phyloP scores from a whole-genome alignment of 1,284 basidiomycete species.

The Entoloma clypeatum region DNA sequence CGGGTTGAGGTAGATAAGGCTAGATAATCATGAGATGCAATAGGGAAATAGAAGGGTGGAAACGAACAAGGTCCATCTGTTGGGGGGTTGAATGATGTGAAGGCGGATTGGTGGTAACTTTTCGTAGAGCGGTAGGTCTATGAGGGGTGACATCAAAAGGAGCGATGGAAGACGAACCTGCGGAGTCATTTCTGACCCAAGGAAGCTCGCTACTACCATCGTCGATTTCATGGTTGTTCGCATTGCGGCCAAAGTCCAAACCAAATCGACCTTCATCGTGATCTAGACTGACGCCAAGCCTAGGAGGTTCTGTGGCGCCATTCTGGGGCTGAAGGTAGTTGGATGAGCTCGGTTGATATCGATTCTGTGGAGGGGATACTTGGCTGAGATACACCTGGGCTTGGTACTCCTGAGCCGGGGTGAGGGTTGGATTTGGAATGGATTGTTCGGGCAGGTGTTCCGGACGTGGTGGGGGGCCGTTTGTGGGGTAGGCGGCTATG shows the following conservation, averaged over 20 bases:
- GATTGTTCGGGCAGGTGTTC: slow-evolving; percentile 58
- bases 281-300: slow-evolving; percentile 52
- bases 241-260: slow-evolving; percentile 49
- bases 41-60: slow-evolving; percentile 10
- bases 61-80: slow-evolving; percentile 16
- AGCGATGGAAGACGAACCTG: slow-evolving; percentile 24
- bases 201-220: slow-evolving; percentile 59
- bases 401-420: slow-evolving; percentile 77
- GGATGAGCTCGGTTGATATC: slow-evolving; percentile 25
- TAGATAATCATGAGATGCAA: slow-evolving; percentile 22
- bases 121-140: background rate
- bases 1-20: slow-evolving; percentile 37
- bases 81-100: slow-evolving; percentile 7
- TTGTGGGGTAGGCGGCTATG: slow-evolving; percentile 39
- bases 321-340: slow-evolving; percentile 24
- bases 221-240: slow-evolving; percentile 41
- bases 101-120: slow-evolving; percentile 13
- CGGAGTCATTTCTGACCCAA: slow-evolving; percentile 47
- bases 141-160: slow-evolving; percentile 8
- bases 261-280: slow-evolving; percentile 51
- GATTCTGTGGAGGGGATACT: slow-evolving; percentile 23
- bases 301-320: slow-evolving; percentile 23
- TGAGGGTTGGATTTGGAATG: slow-evolving; percentile 51
- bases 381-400: slow-evolving; percentile 58
- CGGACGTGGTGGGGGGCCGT: slow-evolving; percentile 43